Conservation (phyloP, 306 rosid species). For the Quercus robur region DNA sequence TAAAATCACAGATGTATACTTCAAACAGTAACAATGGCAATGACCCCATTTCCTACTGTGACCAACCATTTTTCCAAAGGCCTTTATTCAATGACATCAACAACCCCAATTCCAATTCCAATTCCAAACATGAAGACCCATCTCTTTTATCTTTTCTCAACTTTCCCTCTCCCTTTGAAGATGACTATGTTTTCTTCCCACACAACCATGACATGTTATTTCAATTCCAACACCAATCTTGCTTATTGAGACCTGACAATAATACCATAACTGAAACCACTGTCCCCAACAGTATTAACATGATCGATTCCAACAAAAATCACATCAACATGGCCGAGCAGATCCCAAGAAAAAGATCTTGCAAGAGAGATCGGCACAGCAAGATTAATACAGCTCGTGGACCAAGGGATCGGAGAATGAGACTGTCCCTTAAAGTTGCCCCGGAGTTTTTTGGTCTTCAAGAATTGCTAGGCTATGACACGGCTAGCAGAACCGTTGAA, state of each 20-base stretch:
- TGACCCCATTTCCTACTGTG: slow-evolving; percentile 47
- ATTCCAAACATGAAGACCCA: slow-evolving; percentile 26
- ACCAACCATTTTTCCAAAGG: slow-evolving; percentile 29
- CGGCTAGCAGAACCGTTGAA: slow-evolving; percentile 89
- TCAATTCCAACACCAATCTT: slow-evolving; percentile 19
- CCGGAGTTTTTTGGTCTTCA: slow-evolving; percentile 72
- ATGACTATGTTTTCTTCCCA: slow-evolving; percentile 33
- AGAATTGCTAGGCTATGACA: slow-evolving; percentile 78
- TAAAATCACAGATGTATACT: slow-evolving; percentile 39
- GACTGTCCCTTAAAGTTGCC: slow-evolving; percentile 77
- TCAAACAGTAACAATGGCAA: slow-evolving; percentile 37
- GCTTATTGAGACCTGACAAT: neutral
- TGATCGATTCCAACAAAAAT: slow-evolving; percentile 17
- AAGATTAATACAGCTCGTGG: slow-evolving; percentile 73
- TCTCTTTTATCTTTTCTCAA: slow-evolving; percentile 36
- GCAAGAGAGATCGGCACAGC: slow-evolving; percentile 86
- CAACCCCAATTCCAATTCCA: slow-evolving; percentile 10
- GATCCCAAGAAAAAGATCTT: slow-evolving; percentile 44
- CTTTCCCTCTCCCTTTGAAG: slow-evolving; percentile 54
- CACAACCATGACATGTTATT: slow-evolving; percentile 24
- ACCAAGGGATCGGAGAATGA: slow-evolving; percentile 83
- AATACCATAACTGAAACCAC: neutral
- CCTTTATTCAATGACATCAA: slow-evolving; percentile 37
- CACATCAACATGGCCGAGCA: slow-evolving; percentile 1
- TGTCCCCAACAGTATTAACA: neutral